These are phyloP conservation scores for Claviceps quebecensis DNA, from an alignment of 2,329 filamentous ascomycete genomes.

Conservation along the genomic window DNA sequence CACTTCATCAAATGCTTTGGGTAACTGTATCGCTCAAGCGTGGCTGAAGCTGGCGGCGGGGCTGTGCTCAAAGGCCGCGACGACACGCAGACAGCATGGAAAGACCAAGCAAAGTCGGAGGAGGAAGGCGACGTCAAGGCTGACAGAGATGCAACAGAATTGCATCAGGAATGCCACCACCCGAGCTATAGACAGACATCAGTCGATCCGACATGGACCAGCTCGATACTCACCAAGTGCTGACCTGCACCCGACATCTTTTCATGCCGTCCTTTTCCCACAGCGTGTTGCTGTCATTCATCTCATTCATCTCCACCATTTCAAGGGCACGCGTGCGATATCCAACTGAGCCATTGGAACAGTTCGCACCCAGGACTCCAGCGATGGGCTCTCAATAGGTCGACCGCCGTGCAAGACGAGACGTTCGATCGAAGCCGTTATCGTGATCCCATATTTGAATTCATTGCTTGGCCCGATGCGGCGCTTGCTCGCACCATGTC, in stretches of 20 bases:
- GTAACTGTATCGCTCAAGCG: background rate
- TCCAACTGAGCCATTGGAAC: background rate
- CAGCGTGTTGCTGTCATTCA: background rate
- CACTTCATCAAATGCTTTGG: no score
- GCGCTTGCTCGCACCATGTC: constrained; percentile 12
- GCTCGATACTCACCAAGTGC: background rate
- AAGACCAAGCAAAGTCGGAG: background rate
- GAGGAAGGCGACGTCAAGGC: background rate
- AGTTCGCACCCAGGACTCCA: background rate
- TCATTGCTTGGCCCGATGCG: background rate
- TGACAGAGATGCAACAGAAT: no score
- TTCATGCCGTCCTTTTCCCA: background rate
- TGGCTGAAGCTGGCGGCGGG: background rate
- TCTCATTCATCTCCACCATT: background rate
- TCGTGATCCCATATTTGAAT: background rate
- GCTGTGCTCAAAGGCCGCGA: constrained; percentile 4
- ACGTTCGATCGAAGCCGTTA: background rate
- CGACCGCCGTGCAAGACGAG: background rate
- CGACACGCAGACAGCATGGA: background rate
- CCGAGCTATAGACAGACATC: background rate
- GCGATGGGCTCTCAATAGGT: background rate
- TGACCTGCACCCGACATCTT: background rate
- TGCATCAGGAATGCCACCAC: no score
- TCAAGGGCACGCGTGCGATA: background rate
- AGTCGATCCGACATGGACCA: background rate